These are phyloP conservation scores for Mortierella hygrophila DNA, from an alignment of 192 early-diverging fungal species.

Conservation along the genomic window DNA sequence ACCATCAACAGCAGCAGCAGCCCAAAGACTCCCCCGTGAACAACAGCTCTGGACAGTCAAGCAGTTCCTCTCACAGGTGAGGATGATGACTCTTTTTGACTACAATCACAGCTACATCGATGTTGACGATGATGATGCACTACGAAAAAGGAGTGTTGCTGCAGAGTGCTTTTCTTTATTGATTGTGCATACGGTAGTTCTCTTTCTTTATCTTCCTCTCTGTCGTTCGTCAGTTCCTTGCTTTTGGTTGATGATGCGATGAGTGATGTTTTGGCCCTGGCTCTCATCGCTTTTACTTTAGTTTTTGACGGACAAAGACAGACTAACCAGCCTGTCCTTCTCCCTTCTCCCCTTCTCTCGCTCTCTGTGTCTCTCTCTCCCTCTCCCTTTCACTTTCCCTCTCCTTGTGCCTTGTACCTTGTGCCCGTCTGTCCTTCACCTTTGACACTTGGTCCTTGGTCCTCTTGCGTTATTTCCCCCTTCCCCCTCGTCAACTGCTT, in stretches of 20 bases:
- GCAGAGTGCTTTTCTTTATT: neutral
- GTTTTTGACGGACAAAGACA: too few relatives aligned
- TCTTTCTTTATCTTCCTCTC: too few relatives aligned
- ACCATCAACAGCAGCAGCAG: neutral
- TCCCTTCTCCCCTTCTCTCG: neutral
- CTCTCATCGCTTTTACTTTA: neutral
- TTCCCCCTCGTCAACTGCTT: neutral
- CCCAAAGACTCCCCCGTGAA: neutral
- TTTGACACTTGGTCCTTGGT: neutral
- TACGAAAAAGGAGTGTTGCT: neutral
- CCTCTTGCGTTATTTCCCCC: neutral
- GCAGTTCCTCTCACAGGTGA: neutral
- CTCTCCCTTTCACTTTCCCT: neutral
- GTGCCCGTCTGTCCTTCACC: neutral
- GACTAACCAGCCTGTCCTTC: neutral
- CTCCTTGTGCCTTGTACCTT: neutral
- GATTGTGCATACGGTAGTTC: neutral
- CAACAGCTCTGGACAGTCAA: conserved; percentile 1
- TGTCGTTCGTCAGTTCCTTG: neutral
- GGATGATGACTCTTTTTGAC: neutral
- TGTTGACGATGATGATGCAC: too few relatives aligned
- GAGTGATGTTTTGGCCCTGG: neutral
- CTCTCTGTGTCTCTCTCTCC: neutral
- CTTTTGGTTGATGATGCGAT: neutral
- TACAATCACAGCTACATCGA: too few relatives aligned